Evolutionary conservation across 345 rosid species (phyloP), one percentile per base, ranked within the genome.

Genomic region (Mallotus nudiflorus): DNA sequence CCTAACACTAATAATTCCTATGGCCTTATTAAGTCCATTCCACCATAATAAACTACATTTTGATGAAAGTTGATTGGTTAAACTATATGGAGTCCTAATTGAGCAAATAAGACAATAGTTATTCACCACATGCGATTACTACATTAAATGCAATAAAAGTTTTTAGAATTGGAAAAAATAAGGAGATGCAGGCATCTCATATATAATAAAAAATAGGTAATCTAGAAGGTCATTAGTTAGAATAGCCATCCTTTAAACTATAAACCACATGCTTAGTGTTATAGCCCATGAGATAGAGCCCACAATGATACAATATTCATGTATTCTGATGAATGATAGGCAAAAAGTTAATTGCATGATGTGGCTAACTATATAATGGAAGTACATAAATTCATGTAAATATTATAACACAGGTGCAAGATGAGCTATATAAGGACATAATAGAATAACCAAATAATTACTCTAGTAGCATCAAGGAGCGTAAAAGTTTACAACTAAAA

Each of bases 391-490:
- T n/a, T 28, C 29, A 64, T 42, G 63, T 22, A 37, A 50, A 18
- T 12, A 58, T 27, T 40, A 46, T 2, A 46, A 39, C 3, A 19
- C 14, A n/a, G n/a, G 6, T 13, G 20, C 52, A 60, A 20, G 46
- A n/a, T 61, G 58, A 11, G 37, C 52, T 35, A 80, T 27, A 51
- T 37, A 72, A 13, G 24, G 52, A 55, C 28, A 71, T 20, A 50
- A 42, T 31, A 69, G 45, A 76, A 67, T 78, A 88, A 92, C 98
- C 97, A 96, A 84, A 81, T 91, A 97, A 69, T 81, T 89, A 81
- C 99, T 85, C 96, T 95, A 96, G 78, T 80, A 82, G 83, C 99
- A 96, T 98, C 99, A 96, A 19, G 97, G 98, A 75, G 98, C 98
- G 80, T 62, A 89, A 84, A 96, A 96, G 82, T 96, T 96, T 70